Evolutionary conservation across 2,329 filamentous ascomycete genomes (phyloP).

Genomic region (Arachnomyces sp.): DNA sequence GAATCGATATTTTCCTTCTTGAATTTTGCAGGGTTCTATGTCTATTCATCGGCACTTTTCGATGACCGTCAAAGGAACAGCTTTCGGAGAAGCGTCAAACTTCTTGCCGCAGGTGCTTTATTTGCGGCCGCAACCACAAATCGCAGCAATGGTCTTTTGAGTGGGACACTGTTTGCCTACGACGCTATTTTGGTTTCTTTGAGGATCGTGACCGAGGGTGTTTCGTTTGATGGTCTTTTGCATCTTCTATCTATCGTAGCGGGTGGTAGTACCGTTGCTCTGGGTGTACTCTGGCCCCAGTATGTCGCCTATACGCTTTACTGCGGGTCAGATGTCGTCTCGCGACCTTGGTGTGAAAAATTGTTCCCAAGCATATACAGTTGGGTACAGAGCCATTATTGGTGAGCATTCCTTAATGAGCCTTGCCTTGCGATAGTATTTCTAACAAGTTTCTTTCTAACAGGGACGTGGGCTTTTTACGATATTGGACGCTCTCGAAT

Average conservation of each 20-base stretch:
- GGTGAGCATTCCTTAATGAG: conserved; percentile 49
- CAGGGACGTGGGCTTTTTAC: conserved; percentile 81
- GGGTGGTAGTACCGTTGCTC: conserved; percentile 60
- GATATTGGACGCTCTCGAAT: conserved; percentile 85
- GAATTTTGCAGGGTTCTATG: conserved; percentile 64
- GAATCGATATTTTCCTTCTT: conserved; percentile 74
- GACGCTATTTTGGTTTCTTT: conserved; percentile 44
- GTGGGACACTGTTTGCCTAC: conserved; percentile 66
- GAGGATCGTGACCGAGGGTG: conserved; percentile 33
- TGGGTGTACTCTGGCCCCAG: conserved; percentile 67
- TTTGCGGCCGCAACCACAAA: conserved; percentile 69
- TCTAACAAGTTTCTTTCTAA: conserved; percentile 3
- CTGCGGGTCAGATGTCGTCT: conserved; percentile 41
- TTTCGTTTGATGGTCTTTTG: conserved; percentile 36
- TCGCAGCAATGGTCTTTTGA: conserved; percentile 80
- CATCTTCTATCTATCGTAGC: conserved; percentile 53
- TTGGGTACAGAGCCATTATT: conserved; percentile 85
- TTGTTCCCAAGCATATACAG: conserved; percentile 79
- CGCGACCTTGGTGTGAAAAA: conserved; percentile 66
- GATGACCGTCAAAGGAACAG: conserved; percentile 22
- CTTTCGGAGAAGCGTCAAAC: conserved; percentile 36
- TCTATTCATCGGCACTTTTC: conserved; percentile 51
- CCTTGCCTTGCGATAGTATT: background rate
- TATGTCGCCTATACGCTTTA: conserved; percentile 64
- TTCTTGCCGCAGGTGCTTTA: conserved; percentile 56